Evolutionary conservation across 2,329 filamentous ascomycete species (phyloP), one percentile per base, ranked within the genome.

Genomic region (Cadophora sp.): DNA sequence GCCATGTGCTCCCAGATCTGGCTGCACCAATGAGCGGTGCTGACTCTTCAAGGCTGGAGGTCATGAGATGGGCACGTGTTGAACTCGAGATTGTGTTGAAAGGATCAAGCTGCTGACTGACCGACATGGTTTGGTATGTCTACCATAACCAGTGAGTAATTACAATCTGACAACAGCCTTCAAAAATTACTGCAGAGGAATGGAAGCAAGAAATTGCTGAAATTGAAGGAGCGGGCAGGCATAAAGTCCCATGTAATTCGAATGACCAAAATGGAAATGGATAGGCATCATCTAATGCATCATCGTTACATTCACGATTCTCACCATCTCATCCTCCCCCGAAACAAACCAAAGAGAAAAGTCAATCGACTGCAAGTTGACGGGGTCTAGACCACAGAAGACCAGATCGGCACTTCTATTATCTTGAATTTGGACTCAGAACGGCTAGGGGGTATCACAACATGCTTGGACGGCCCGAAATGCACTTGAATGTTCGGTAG

Each of bases 381-480:
- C 33, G 50, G 50, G 24, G 30, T 53, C 24, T 18, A 22, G 56
- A 11, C 63, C 39, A 8, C 43, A 60, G 16, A 53, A 65, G 33
- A 65, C 45, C 24, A 65, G 33, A 24, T 18, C 59, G 47, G 59
- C 63, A 9, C 22, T 60, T 1, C 14, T 55, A 3, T 11, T 11
- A n/a, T 4, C 30, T 56, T n/a, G 41, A 24, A 36, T 36, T 45
- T 16, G 39, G 45, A 24, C 16, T 59, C 36, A 39, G 18, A 48
- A 60, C 27, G 27, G 27, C 27, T 30, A 30, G 27, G 27, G 55
- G 63, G 45, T 4, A 60, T 11, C 18, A 39, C 33, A 33, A 24
- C 24, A 56, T 39, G 20, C 7, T 22, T 65, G 45, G 47, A 48
- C 22, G 27, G 24, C 47, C 56, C 13, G 56, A 30, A 55, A 8